phyloP scores from a whole-genome alignment of 1,284 basidiomycete species.

The Tausonia pullulans region DNA sequence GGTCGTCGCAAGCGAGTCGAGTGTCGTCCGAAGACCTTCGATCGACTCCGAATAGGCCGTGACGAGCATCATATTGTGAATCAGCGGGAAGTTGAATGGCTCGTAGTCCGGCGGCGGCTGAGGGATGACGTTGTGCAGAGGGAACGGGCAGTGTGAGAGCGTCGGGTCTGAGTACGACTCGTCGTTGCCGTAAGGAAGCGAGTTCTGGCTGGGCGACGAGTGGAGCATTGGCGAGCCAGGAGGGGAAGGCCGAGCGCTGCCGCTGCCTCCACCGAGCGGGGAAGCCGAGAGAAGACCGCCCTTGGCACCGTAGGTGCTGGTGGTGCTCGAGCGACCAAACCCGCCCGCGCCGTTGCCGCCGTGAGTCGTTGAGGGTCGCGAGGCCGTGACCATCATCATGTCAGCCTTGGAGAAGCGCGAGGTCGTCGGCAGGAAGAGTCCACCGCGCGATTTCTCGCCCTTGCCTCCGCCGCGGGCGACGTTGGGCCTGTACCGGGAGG shows the following conservation, averaged over 20 bases:
- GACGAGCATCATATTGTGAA: conserved; percentile 71
- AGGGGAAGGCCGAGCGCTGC: not conserved
- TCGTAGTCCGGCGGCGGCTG: conserved; percentile 86
- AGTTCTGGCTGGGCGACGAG: conserved; percentile 21
- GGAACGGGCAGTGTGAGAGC: conserved; percentile 64
- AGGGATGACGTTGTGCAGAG: conserved; percentile 69
- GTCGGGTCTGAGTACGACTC: conserved; percentile 28
- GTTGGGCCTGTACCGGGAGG: conserved; percentile 81
- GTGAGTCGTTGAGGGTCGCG: conserved; percentile 62
- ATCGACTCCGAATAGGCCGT: conserved; percentile 97
- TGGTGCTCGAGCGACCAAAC: conserved; percentile 19
- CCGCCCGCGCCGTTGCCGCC: conserved; percentile 41
- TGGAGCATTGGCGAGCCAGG: conserved; percentile 50
- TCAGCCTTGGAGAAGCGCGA: conserved; percentile 76
- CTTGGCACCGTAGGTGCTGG: conserved; percentile 33
- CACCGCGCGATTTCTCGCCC: conserved; percentile 44
- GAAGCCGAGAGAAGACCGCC: conserved; percentile 16
- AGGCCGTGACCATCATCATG: conserved; percentile 48
- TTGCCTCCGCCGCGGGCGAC: conserved; percentile 44
- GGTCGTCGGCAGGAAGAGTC: conserved; percentile 60
- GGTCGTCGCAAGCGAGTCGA: conserved; percentile 95
- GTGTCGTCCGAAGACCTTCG: conserved; percentile 89
- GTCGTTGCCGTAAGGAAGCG: not conserved
- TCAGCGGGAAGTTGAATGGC: conserved; percentile 92
- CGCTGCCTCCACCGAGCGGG: not conserved